Conservation (phyloP, 805 yeast genomes). For the Barnettozyma pratensis region DNA sequence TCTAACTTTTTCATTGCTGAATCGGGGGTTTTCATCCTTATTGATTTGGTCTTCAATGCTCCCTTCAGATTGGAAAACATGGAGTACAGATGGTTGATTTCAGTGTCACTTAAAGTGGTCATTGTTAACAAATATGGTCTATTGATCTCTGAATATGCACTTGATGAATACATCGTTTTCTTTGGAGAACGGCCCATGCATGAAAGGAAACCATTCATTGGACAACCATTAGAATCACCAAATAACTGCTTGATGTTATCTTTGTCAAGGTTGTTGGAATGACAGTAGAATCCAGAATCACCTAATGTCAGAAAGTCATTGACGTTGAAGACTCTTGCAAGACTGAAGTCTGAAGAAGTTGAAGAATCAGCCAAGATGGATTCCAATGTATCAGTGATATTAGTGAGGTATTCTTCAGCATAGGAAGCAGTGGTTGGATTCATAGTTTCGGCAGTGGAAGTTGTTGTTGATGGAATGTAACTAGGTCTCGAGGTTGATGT, state of each 20-base stretch:
- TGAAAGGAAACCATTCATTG: constrained; percentile 4
- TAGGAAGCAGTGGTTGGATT: background rate
- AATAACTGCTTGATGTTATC: background rate
- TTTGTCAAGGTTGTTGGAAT: constrained; percentile 1
- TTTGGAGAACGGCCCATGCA: constrained; percentile 2
- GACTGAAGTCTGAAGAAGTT: background rate
- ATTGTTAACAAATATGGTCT: constrained; percentile 1
- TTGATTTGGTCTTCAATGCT: background rate
- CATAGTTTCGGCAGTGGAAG: background rate
- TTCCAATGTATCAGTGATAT: background rate
- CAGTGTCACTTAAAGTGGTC: background rate
- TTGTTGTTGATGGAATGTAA: background rate
- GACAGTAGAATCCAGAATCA: constrained; percentile 3
- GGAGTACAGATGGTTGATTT: background rate
- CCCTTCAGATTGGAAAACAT: background rate
- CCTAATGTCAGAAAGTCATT: constrained; percentile 6
- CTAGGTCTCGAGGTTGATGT: background rate
- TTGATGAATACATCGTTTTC: background rate
- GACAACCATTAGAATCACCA: background rate
- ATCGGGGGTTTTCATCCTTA: constrained; percentile 2
- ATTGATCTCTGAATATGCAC: constrained; percentile 3
- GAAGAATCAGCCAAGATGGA: background rate
- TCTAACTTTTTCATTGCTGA: background rate
- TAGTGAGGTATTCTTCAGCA: background rate
- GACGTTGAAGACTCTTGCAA: constrained; percentile 7